Conservation (phyloP, 345 rosid species). For the Eutrema heterophyllum region DNA sequence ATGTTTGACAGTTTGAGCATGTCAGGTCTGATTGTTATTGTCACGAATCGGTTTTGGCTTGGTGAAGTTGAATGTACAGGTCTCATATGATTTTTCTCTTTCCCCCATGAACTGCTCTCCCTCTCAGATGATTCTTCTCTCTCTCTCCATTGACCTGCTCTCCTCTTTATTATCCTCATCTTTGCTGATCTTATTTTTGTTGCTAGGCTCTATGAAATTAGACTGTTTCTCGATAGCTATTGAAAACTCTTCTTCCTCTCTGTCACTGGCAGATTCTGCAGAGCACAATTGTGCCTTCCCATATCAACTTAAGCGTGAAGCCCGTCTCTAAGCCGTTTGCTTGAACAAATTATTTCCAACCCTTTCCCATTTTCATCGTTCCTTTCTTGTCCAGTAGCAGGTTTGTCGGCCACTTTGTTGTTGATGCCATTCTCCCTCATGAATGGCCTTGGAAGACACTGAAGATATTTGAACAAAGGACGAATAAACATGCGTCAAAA, state of each 20-base stretch:
- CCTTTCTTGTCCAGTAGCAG: background rate
- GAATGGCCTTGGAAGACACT: slow-evolving; percentile 17
- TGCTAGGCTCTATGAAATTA: too few species aligned
- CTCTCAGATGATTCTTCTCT: background rate
- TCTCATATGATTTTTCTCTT: too few species aligned
- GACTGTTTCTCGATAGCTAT: too few species aligned
- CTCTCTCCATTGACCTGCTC: background rate
- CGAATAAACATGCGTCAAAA: background rate
- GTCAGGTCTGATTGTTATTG: background rate
- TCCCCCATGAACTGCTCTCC: background rate
- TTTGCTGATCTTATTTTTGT: background rate
- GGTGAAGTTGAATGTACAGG: background rate
- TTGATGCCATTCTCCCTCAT: background rate
- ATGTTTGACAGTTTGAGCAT: background rate
- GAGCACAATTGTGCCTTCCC: too few species aligned
- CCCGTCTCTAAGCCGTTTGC: too few species aligned
- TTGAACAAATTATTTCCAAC: too few species aligned
- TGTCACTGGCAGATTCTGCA: too few species aligned
- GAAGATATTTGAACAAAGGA: background rate
- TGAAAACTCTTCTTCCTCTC: too few species aligned
- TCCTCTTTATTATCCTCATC: background rate
- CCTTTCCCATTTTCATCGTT: too few species aligned
- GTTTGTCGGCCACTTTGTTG: slow-evolving; percentile 3
- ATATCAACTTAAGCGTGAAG: too few species aligned
- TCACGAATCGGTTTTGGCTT: background rate